Evolutionary conservation across 1,284 basidiomycete species (phyloP).

Genomic region (Ceratobasidium sp.): DNA sequence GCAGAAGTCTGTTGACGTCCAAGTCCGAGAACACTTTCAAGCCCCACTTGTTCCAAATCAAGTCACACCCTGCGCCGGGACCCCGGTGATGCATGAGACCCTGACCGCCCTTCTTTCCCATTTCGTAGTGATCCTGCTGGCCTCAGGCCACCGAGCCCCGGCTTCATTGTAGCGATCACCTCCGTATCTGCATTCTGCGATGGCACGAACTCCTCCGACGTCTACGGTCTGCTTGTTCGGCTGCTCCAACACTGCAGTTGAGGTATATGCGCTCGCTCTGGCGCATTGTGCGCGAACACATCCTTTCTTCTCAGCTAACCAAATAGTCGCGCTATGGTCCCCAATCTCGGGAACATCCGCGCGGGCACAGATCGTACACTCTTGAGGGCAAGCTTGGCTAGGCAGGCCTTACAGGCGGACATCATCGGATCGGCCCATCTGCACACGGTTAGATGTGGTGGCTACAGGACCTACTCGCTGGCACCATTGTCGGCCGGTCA

Average conservation of each 20-base stretch:
- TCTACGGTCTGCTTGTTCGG: neutral
- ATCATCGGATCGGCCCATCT: slow-evolving; percentile 23
- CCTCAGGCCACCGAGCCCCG: slow-evolving; percentile 6
- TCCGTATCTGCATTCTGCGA: too few species aligned
- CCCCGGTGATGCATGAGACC: too few species aligned
- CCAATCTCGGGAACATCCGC: too few species aligned
- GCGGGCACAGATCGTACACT: too few species aligned
- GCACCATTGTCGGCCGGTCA: slow-evolving; percentile 22
- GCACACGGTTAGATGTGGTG: neutral
- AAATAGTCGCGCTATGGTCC: neutral
- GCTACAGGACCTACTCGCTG: neutral
- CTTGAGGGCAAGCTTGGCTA: too few species aligned
- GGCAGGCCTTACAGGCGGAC: neutral
- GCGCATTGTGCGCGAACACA: neutral
- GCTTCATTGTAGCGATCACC: slow-evolving; percentile 7
- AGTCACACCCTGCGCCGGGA: neutral
- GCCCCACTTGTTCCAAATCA: slow-evolving; percentile 12
- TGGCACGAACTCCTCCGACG: too few species aligned
- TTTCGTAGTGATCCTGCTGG: too few species aligned
- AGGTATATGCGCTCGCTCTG: neutral
- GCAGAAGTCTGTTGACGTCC: slow-evolving; percentile 19
- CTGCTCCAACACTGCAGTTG: neutral
- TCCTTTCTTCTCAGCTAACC: neutral
- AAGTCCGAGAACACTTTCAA: neutral
- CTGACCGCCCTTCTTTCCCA: too few species aligned